These are phyloP conservation scores for Elsinoe fawcettii DNA, from an alignment of 2,329 filamentous ascomycete species.

Conservation along the genomic window DNA sequence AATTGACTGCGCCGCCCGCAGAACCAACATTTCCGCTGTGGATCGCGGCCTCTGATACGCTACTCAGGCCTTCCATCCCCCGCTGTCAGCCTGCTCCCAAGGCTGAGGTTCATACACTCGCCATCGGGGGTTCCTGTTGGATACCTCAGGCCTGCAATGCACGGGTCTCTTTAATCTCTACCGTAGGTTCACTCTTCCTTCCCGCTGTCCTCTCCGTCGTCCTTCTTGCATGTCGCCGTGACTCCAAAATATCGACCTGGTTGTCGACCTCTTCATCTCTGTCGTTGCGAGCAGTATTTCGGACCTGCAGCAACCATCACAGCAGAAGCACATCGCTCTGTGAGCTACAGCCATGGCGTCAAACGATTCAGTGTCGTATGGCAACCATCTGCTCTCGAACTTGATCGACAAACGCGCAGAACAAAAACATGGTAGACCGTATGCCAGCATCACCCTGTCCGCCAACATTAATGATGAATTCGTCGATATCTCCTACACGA, in stretches of 20 bases:
- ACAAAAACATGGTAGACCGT: not conserved
- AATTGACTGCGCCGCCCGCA: conserved; percentile 2
- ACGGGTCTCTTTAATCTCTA: not conserved
- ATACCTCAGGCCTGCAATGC: not conserved
- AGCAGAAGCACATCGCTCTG: not conserved
- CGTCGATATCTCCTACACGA: conserved; percentile 24
- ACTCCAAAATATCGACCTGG: not conserved
- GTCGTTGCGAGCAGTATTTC: not conserved
- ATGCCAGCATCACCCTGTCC: conserved; percentile 1
- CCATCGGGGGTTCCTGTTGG: not conserved
- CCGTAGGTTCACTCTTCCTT: conserved; percentile 4
- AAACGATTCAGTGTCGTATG: not conserved
- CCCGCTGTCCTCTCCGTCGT: not conserved
- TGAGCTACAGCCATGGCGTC: not conserved
- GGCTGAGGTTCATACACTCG: not conserved
- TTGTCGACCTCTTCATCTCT: not conserved
- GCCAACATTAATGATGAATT: conserved; percentile 23
- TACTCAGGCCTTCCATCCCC: conserved; percentile 3
- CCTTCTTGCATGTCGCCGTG: not conserved
- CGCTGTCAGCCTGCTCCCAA: conserved; percentile 11
- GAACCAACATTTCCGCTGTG: conserved; percentile 6
- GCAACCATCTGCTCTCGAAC: not conserved
- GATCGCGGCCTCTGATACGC: conserved; percentile 9
- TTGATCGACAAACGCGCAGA: not conserved
- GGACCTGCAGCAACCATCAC: not conserved